Conservation (phyloP, 192 early-diverging fungal genomes). For the Coemansia sp. region DNA sequence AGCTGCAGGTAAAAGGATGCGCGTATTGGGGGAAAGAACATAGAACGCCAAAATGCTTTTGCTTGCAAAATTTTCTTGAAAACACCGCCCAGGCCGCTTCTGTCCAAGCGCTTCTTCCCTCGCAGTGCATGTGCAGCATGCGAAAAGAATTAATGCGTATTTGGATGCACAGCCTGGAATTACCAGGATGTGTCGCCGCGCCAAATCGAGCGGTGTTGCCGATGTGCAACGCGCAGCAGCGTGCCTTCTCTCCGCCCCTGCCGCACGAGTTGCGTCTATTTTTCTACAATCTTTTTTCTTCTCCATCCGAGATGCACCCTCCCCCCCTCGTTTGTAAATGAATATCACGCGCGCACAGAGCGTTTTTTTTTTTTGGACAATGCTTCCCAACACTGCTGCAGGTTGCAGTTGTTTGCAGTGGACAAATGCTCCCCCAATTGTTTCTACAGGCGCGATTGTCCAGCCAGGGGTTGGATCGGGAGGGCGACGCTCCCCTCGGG, state of each 20-base stretch:
- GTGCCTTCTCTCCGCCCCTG: neutral
- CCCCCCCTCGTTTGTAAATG: neutral
- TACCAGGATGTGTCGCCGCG: neutral
- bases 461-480: neutral
- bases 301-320: neutral
- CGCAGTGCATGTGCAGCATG: neutral
- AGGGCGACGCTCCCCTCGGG: neutral
- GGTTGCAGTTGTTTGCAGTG: neutral
- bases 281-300: neutral
- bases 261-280: neutral
- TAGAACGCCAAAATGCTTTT: neutral
- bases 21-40: neutral
- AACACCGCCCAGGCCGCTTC: neutral
- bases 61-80: neutral
- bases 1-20: neutral
- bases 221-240: neutral
- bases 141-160: neutral
- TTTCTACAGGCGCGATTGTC: neutral
- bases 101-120: neutral
- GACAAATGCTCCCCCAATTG: neutral
- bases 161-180: neutral
- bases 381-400: neutral
- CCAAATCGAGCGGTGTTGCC: neutral
- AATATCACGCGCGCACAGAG: constrained; percentile 3
- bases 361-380: neutral